Conservation (phyloP, 129 eudicot species). For the Smallanthus sonchifolius region DNA sequence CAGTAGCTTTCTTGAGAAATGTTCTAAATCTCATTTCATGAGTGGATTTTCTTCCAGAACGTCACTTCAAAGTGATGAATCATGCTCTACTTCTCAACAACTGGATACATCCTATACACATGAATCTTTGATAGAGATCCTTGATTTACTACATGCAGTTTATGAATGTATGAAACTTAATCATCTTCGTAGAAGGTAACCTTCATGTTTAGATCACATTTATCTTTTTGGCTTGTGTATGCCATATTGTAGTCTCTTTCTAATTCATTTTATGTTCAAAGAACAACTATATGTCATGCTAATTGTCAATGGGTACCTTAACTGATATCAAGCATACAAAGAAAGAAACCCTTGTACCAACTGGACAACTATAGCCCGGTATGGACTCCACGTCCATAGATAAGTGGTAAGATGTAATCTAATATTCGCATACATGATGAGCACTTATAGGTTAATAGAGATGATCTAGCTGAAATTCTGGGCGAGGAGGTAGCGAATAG, state of each 20-base stretch:
- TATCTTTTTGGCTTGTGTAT: not conserved
- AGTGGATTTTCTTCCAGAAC: constrained; percentile 36
- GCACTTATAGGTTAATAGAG: too few species aligned
- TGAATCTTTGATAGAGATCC: constrained; percentile 56
- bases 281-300: not conserved
- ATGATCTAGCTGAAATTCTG: too few species aligned
- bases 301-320: not conserved
- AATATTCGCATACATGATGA: too few species aligned
- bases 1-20: constrained; percentile 68
- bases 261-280: not conserved
- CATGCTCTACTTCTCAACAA: constrained; percentile 28
- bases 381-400: too few species aligned
- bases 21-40: constrained; percentile 37
- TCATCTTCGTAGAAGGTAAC: constrained; percentile 78
- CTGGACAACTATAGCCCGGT: not conserved
- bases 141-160: constrained; percentile 84
- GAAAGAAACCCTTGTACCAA: too few species aligned
- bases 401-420: too few species aligned
- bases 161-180: constrained; percentile 86
- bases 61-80: constrained; percentile 33
- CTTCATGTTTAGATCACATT: constrained; percentile 13
- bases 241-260: not conserved
- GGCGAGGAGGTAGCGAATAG: too few species aligned
- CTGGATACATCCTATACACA: constrained; percentile 36
- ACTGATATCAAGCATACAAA: not conserved